These are phyloP conservation scores for Penicillium nucicola DNA, from an alignment of 495 filamentous ascomycete genomes.

Conservation along the genomic window DNA sequence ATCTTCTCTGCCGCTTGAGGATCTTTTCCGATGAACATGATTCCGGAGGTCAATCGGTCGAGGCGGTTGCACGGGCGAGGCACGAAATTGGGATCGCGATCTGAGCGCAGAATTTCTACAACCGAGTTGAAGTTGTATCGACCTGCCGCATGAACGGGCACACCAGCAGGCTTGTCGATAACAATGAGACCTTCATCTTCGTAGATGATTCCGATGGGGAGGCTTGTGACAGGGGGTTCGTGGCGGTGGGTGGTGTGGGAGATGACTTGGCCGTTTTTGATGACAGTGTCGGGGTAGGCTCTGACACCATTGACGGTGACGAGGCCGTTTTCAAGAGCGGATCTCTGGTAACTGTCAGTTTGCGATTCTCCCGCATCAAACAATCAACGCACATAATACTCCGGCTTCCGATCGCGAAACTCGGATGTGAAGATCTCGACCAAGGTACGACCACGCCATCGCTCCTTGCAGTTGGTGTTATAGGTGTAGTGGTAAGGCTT, in stretches of 20 bases:
- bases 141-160: constrained; percentile 92
- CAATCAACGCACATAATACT: constrained; percentile 70
- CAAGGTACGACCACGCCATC: constrained; percentile 74
- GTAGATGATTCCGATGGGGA: constrained; percentile 76
- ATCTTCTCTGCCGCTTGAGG: constrained; percentile 75
- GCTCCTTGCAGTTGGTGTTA: constrained; percentile 87
- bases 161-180: constrained; percentile 92
- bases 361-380: not conserved
- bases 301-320: constrained; percentile 70
- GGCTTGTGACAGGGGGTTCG: constrained; percentile 85
- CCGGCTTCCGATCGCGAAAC: constrained; percentile 71
- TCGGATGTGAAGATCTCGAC: constrained; percentile 80
- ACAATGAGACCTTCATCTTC: constrained; percentile 91
- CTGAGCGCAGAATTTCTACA: constrained; percentile 84
- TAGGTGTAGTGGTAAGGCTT: constrained; percentile 92
- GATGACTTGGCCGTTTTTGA: constrained; percentile 82
- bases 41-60: constrained; percentile 88
- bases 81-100: constrained; percentile 65
- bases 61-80: constrained; percentile 88
- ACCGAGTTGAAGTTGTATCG: constrained; percentile 94
- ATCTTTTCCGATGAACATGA: constrained; percentile 96
- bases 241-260: constrained; percentile 94
- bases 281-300: constrained; percentile 51
- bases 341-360: constrained; percentile 47
- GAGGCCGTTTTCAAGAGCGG: constrained; percentile 73